phyloP scores from a whole-genome alignment of 805 yeast species.

The Saturnispora quitensis region DNA sequence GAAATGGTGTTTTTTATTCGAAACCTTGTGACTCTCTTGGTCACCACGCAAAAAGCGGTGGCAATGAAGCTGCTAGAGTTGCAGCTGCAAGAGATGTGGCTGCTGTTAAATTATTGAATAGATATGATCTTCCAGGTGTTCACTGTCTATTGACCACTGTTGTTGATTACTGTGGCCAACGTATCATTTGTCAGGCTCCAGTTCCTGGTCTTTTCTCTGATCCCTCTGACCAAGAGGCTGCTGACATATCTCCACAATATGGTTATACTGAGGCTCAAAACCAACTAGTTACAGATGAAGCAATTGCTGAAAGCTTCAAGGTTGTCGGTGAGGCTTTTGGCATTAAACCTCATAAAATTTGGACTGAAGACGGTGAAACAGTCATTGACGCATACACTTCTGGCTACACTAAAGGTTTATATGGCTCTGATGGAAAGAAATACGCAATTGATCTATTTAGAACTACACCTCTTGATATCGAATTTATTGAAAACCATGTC shows the following conservation, averaged over 20 bases:
- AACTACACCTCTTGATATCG: conserved; percentile 76
- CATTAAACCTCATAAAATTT: conserved; percentile 57
- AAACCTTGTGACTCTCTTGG: conserved; percentile 65
- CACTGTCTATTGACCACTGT: conserved; percentile 72
- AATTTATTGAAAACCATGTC: conserved; percentile 54
- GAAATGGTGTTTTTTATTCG: conserved; percentile 83
- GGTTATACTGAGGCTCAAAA: conserved; percentile 62
- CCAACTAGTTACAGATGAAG: conserved; percentile 39
- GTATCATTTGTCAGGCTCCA: conserved; percentile 88
- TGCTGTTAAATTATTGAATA: conserved; percentile 60
- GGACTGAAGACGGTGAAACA: conserved; percentile 35
- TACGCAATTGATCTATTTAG: conserved; percentile 80
- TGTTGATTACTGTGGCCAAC: conserved; percentile 82
- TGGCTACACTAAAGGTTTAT: conserved; percentile 74
- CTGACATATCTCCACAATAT: conserved; percentile 41
- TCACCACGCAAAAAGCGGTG: conserved; percentile 44
- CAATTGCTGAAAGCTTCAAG: conserved; percentile 47
- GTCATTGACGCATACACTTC: conserved; percentile 52
- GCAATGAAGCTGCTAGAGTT: conserved; percentile 78
- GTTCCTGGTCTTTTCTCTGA: conserved; percentile 75
- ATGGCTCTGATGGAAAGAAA: conserved; percentile 76
- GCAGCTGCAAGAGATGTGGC: conserved; percentile 71
- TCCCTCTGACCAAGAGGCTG: conserved; percentile 10
- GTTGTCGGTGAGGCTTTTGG: conserved; percentile 69
- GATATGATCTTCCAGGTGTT: conserved; percentile 52